A percentile compares a stretch with the other conserved stretches of the same genome.
Evolutionary conservation across 805 yeast genomes (phyloP).

Genomic region (Hemisphaericaspora nanyangensis): DNA sequence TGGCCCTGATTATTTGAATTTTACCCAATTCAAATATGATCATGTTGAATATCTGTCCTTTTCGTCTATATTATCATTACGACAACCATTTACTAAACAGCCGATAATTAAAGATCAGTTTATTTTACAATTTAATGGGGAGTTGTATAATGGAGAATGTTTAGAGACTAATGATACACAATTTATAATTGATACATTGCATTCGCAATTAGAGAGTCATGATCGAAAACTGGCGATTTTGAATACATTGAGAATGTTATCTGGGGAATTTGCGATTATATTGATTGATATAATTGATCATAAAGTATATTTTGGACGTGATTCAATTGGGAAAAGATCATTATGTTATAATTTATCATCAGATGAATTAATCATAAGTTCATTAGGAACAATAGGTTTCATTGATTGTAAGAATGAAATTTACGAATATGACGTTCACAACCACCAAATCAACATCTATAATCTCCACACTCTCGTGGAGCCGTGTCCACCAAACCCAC

Average conservation of each 20-base stretch:
- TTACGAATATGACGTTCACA: conserved; percentile 36
- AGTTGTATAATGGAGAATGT: conserved; percentile 65
- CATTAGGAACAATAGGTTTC: conserved; percentile 30
- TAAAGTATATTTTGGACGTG: conserved; percentile 75
- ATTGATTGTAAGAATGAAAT: conserved; percentile 55
- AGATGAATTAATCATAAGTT: conserved; percentile 40
- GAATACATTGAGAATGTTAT: conserved; percentile 39
- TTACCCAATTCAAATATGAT: conserved; percentile 10
- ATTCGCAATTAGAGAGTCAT: conserved; percentile 9
- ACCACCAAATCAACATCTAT: conserved; percentile 1
- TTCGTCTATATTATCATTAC: conserved; percentile 75
- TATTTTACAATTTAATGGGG: conserved; percentile 84
- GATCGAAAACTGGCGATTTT: conserved; percentile 30
- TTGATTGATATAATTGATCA: conserved; percentile 41
- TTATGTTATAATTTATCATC: conserved; percentile 42
- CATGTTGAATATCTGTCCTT: conserved; percentile 30
- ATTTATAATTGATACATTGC: conserved; percentile 42
- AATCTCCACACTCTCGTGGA: conserved; percentile 1
- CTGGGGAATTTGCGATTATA: conserved; percentile 82
- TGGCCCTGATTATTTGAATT: conserved; percentile 56
- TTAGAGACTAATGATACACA: conserved; percentile 58
- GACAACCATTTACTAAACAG: conserved; percentile 77
- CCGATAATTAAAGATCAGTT: conserved; percentile 41
- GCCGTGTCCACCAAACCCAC: background rate
- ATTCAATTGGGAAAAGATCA: conserved; percentile 76